Conservation (phyloP, 768 basidiomycete species). For the Psilocybe cyanescens region DNA sequence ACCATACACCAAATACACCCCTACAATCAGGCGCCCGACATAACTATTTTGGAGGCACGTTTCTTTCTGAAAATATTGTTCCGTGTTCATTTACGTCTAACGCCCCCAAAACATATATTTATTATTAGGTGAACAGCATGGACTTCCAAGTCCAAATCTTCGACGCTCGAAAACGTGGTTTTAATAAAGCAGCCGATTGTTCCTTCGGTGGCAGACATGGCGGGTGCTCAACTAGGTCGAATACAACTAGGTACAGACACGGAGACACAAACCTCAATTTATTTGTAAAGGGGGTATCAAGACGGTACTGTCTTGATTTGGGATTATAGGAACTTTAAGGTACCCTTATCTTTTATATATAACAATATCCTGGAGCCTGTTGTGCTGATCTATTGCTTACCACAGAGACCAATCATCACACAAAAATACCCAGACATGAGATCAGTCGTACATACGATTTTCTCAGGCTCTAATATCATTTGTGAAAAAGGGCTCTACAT, state of each 20-base stretch:
- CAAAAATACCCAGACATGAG: slow-evolving; percentile 34
- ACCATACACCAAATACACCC: slow-evolving; percentile 48
- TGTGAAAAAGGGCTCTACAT: slow-evolving; percentile 43
- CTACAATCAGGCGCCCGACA: slow-evolving; percentile 42
- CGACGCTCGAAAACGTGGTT: slow-evolving; percentile 45
- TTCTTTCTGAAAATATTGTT: slow-evolving; percentile 13
- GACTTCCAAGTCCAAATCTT: slow-evolving; percentile 53
- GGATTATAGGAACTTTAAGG: slow-evolving; percentile 55
- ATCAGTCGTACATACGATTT: slow-evolving; percentile 42
- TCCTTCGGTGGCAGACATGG: slow-evolving; percentile 44
- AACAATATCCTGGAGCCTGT: not conserved
- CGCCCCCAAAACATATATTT: slow-evolving; percentile 4
- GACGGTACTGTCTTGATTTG: slow-evolving; percentile 49
- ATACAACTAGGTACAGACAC: slow-evolving; percentile 18
- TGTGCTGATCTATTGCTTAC: not conserved
- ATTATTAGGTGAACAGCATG: slow-evolving; percentile 48
- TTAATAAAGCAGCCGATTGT: slow-evolving; percentile 42
- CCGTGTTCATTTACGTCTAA: slow-evolving; percentile 18
- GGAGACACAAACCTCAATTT: slow-evolving; percentile 44
- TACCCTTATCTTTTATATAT: slow-evolving; percentile 24
- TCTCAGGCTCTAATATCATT: slow-evolving; percentile 41
- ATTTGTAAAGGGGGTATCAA: slow-evolving; percentile 47
- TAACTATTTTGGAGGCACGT: slow-evolving; percentile 53
- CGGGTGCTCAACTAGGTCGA: not conserved
- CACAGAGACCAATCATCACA: slow-evolving; percentile 39